Conservation (phyloP, 352 stramenopile genomes). For the Pythium inflatum region DNA sequence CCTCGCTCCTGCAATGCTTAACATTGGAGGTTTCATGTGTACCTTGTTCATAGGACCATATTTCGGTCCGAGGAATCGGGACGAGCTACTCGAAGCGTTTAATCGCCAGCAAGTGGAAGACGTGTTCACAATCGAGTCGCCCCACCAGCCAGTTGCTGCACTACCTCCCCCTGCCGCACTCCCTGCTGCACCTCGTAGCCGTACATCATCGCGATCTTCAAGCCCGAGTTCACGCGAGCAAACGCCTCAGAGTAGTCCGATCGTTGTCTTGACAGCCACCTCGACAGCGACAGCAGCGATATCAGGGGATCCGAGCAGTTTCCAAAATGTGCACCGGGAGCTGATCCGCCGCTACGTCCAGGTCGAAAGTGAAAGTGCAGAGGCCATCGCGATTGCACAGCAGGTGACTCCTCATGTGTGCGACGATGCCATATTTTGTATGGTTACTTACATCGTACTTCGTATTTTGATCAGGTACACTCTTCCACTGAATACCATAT, state of each 20-base stretch:
- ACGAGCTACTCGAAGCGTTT: constrained; percentile 47
- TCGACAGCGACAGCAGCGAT: background rate
- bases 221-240: constrained; percentile 8
- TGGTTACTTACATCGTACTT: background rate
- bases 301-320: background rate
- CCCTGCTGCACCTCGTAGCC: too few species aligned
- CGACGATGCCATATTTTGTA: background rate
- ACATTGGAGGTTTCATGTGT: background rate
- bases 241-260: background rate
- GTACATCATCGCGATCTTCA: background rate
- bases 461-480: constrained; percentile 36
- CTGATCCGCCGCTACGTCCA: constrained; percentile 50
- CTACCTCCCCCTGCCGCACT: background rate
- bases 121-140: constrained; percentile 13
- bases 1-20: background rate
- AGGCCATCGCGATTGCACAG: constrained; percentile 47
- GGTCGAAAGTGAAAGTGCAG: constrained; percentile 44
- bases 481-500: constrained; percentile 49
- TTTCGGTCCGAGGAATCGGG: constrained; percentile 39
- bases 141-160: background rate
- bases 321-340: constrained; percentile 2
- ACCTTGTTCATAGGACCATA: constrained; percentile 35
- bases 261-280: background rate
- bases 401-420: constrained; percentile 21
- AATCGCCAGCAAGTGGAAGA: constrained; percentile 29